Evolutionary conservation across 73 alveolate species (phyloP), one percentile per base, ranked within the genome.

Genomic region (Uronychia binucleata): DNA sequence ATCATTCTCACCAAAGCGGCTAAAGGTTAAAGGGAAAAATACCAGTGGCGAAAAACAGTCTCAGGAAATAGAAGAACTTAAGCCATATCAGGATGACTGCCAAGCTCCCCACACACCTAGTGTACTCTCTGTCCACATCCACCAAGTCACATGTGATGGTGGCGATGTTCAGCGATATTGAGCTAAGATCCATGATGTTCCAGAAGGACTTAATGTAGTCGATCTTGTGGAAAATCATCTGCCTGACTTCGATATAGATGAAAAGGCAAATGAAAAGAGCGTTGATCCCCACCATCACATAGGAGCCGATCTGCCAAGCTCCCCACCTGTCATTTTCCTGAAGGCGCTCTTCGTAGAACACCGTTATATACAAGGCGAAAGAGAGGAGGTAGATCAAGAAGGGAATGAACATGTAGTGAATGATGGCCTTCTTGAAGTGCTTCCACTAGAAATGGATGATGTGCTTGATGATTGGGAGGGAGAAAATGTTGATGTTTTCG

Each of bases 21-120:
- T n/a, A n/a, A n/a, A 83, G n/a, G n/a, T n/a, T n/a, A n/a, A n/a
- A n/a, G n/a, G n/a, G n/a, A n/a, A n/a, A n/a, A n/a, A n/a, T n/a
- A n/a, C 90, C 90, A n/a, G 90, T 83, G 30, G 83, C 30, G 78
- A 75, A 34, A 84, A 83, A 83, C 67, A 83, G 33, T 31, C 90
- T 30, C 59, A 83, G 34, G 84, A 83, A 83, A 59, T 83, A 83
- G 57, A 83, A 79, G 84, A 83, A 59, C 59, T 83, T 83, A 27
- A 83, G 85, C 90, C 90, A 83, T 57, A 83, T n/a, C n/a, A n/a
- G n/a, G n/a, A n/a, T n/a, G n/a, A n/a, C n/a, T n/a, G n/a, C n/a
- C n/a, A n/a, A n/a, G n/a, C 79, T 75, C 30, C 34, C 74, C 34
- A 28, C 74, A 25, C 85, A 83, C n/a, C n/a, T n/a, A n/a, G n/a